phyloP scores from a whole-genome alignment of 78 protist genomes.

The Dictyostelium purpureum region DNA sequence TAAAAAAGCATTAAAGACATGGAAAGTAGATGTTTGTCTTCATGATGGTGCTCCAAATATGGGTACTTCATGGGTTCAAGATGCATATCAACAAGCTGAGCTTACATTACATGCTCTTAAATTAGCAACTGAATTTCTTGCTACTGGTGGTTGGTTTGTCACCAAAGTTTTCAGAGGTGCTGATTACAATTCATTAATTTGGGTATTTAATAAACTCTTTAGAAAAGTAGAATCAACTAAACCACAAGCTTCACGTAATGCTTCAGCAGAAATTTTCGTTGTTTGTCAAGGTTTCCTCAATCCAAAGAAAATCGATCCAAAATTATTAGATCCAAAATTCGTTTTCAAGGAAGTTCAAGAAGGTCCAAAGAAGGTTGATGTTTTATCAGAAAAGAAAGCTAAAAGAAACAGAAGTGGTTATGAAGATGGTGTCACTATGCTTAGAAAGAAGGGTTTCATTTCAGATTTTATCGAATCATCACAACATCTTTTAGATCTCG shows the following conservation, averaged over 20 bases:
- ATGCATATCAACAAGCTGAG: conserved; percentile 97
- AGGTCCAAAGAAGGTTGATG: neutral
- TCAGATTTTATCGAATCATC: conserved; percentile 56
- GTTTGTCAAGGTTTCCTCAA: conserved; percentile 96
- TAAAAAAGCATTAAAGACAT: conserved; percentile 67
- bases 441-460: conserved; percentile 3
- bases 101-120: conserved; percentile 93
- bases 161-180: conserved; percentile 98
- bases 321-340: conserved; percentile 90
- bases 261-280: conserved; percentile 99
- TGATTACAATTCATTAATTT: conserved; percentile 97
- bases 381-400: neutral
- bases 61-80: conserved; percentile 97
- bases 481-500: conserved; percentile 75
- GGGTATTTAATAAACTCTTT: conserved; percentile 97
- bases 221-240: conserved; percentile 97
- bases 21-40: conserved; percentile 95
- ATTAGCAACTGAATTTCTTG: conserved; percentile 96
- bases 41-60: conserved; percentile 99
- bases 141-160: conserved; percentile 94
- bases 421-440: conserved; percentile 56
- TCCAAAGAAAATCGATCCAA: conserved; percentile 94
- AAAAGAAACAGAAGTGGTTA: conserved; percentile 78
- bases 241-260: conserved; percentile 95
- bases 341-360: conserved; percentile 89